Base-by-base conservation (phyloP, 1,284 basidiomycete species). In the Microbotryum scabiosae region DNA sequence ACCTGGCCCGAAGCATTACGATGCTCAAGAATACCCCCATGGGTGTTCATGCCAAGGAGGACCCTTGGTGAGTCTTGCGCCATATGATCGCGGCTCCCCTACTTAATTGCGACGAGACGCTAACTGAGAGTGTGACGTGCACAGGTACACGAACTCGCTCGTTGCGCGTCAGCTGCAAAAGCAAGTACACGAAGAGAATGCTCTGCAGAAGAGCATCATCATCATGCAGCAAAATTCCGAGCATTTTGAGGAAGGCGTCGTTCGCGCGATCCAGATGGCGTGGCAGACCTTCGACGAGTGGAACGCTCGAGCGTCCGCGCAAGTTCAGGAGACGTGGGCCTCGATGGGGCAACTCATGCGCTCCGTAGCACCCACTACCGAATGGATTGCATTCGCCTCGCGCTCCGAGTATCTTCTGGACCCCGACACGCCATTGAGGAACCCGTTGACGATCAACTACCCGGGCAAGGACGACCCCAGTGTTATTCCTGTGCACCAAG, bases 201-300 rank as follows among this genome's bases (percentile, higher is more conserved):
- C 93, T 0, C 83, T 98, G 21, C 96, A 98, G 77, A 98, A 98
- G 76, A 90, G 87, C n/a, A 88, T 97, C 73, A 87, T 98, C 73
- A 96, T 98, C 75, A 97, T 97, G 84, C 94, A 98, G 75, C 75
- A 97, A 72, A 97, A 97, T 76, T 90, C 87, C 52, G 94, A 93
- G 25, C 88, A 96, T 75, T 98, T 98, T 70, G 94, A 97, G 76
- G 89, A 92, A 72, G 94, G 93, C 64, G 89, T 98, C 71, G 91
- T 98, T 46, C 88, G 90, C 68, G 86, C 90, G 36, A 85, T 98
- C 68, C 92, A 98, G 77, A 91, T 89, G 44, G 91, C 94, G 1
- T 98, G 94, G 94, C 84, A 88, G 68, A 97, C 92, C 1, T 98
- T 90, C 73, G 89, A 94, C 73, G 93, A 97, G 77, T 98, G 94